Percentiles rank a stretch among this genome's conserved stretches.
phyloP scores from a whole-genome alignment of 2,329 filamentous ascomycete genomes.

The Magnaporthiopsis rhizophila region DNA sequence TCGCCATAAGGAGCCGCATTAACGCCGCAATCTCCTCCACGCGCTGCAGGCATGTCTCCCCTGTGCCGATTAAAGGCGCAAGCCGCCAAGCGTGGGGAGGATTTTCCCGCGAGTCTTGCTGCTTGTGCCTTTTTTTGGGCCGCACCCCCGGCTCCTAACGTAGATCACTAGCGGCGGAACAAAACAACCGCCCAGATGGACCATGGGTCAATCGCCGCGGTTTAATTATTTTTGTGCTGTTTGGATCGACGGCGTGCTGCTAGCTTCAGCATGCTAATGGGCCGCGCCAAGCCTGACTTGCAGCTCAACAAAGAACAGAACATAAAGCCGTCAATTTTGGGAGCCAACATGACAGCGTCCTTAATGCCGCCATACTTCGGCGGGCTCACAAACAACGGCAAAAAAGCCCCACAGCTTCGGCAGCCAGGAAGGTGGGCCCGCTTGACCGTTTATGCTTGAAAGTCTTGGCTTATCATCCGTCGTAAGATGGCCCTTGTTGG shows the following conservation, averaged over 20 bases:
- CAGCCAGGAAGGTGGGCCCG: too few relatives aligned
- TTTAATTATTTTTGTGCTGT: neutral
- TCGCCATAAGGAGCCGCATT: neutral
- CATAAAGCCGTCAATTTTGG: too few relatives aligned
- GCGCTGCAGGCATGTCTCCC: too few relatives aligned
- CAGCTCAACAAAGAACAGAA: neutral
- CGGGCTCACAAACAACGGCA: neutral
- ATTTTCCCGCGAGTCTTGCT: neutral
- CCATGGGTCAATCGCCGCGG: neutral
- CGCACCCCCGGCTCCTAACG: too few relatives aligned
- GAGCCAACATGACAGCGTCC: neutral
- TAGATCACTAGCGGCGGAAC: neutral
- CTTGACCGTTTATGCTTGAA: neutral
- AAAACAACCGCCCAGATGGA: neutral
- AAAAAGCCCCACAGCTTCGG: too few relatives aligned
- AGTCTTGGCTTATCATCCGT: neutral
- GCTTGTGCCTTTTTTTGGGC: neutral
- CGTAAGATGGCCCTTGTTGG: neutral
- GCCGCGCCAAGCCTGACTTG: too few relatives aligned
- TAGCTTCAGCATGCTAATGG: neutral
- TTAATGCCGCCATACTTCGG: neutral
- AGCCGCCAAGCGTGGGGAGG: neutral
- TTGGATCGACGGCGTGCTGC: neutral
- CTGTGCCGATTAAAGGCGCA: neutral
- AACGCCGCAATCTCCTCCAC: neutral